Base-by-base conservation (phyloP, 108 stramenopile genomes). In the Nitzschia sp. region DNA sequence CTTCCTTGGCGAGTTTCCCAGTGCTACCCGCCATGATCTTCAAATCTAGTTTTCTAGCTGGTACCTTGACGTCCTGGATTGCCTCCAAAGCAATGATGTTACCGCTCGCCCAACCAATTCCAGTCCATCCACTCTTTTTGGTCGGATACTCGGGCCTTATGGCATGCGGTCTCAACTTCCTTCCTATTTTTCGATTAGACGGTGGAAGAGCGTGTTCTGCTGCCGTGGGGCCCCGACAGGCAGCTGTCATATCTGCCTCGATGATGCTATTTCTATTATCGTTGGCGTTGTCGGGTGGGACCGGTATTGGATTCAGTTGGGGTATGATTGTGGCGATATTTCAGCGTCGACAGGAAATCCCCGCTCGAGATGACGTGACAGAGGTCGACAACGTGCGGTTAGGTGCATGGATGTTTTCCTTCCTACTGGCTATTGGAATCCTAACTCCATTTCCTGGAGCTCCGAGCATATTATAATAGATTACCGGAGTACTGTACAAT, bases 111-210 rank as follows among this genome's bases (percentile, higher is more conserved):
- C 92, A 93, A 62, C 90, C 85, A 0, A 77, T 96, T 58, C 89
- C 93, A 17, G 59, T 97, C 36, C 97, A 97, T 64, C 94, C 94
- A 8, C 50, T 91, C 22, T 88, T 91, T 34, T 25, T 95, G 44
- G 74, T 90, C 44, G 97, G 97, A 48, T 68, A 87, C 27, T 68
- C 80, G n/a, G 97, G 96, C n/a, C 57, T 95, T 13, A 53, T 93
- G 8, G 77, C 81, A 17, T 88, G 83, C 33, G 93, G 94, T 11
- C 71, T 96, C n/a, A 92, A 94, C 64, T 63, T 95, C 35, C 62
- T 96, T 45, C 97, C 97, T 0, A 84, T 97, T 31, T 94, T 93
- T 34, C 68, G 92, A 50, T 73, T 96, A 17, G 96, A 97, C 69
- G 97, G 97, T 23, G 96, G 93, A 15, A 62, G 96, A n/a, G 90